Evolutionary conservation across 2,329 filamentous ascomycete genomes (phyloP).

Genomic region (Botrytis fragariae): DNA sequence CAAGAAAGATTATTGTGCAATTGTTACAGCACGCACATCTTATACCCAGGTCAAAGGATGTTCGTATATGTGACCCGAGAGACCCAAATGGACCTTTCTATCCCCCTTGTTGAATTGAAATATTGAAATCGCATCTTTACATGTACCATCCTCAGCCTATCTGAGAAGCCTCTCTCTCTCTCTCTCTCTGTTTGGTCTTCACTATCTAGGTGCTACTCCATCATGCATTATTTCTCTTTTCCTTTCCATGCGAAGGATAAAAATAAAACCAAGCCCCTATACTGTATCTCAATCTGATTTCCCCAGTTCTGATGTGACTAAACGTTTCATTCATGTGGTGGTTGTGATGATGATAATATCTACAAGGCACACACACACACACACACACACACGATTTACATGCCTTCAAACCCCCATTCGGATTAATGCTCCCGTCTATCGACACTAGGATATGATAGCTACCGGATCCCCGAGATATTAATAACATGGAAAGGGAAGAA

Average conservation of each 20-base stretch:
- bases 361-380: not conserved
- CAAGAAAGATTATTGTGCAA: not conserved
- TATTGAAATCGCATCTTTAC: not conserved
- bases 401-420: slow-evolving; percentile 8
- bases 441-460: not conserved
- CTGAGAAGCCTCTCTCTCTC: not conserved
- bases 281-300: not conserved
- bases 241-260: not conserved
- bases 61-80: slow-evolving; percentile 14
- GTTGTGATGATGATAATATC: not conserved
- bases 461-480: slow-evolving; percentile 5
- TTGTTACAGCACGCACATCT: not conserved
- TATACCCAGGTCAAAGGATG: slow-evolving; percentile 2
- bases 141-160: not conserved
- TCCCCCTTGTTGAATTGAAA: not conserved
- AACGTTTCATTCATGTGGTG: not conserved
- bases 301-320: not conserved
- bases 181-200: not conserved
- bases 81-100: not conserved
- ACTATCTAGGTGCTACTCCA: not conserved
- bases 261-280: not conserved
- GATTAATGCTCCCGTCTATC: slow-evolving; percentile 17
- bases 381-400: not conserved
- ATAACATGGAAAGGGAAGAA: not conserved
- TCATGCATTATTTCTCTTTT: not conserved